Percentiles rank a stretch among this genome's conserved stretches.
Conservation (phyloP, 1,284 basidiomycete genomes). For the Lentinula novae-zelandiae region DNA sequence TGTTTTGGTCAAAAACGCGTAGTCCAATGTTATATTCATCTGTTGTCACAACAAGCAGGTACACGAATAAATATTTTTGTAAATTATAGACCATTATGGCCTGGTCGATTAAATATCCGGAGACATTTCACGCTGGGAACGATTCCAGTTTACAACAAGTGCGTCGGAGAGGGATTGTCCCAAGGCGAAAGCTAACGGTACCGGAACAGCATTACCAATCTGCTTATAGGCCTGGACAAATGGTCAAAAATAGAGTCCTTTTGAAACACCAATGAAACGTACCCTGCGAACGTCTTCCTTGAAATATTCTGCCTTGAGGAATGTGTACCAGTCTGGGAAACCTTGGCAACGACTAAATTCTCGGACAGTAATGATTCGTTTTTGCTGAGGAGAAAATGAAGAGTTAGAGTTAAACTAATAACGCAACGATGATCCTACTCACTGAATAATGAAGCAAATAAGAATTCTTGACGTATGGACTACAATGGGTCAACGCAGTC, state of each 20-base stretch:
- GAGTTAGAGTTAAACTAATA: background rate
- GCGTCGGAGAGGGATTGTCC: constrained; percentile 55
- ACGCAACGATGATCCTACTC: background rate
- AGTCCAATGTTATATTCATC: background rate
- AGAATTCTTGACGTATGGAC: constrained; percentile 46
- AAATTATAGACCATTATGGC: background rate
- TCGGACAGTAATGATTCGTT: constrained; percentile 56
- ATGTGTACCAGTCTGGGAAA: constrained; percentile 63
- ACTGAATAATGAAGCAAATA: constrained; percentile 59
- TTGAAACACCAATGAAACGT: background rate
- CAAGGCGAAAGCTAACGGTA: constrained; percentile 59
- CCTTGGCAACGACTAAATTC: constrained; percentile 71
- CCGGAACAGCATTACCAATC: constrained; percentile 73
- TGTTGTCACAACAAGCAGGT: too few relatives aligned
- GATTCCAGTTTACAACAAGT: constrained; percentile 41
- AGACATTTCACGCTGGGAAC: constrained; percentile 31
- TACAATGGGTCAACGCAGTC: constrained; percentile 53
- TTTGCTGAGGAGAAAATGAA: constrained; percentile 42
- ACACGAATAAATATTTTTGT: too few relatives aligned
- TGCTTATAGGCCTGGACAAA: constrained; percentile 57
- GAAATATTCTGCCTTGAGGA: constrained; percentile 25
- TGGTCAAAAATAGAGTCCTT: background rate
- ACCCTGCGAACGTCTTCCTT: background rate
- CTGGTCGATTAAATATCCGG: background rate
- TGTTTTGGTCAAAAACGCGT: background rate